phyloP scores from a whole-genome alignment of 192 early-diverging fungal genomes.

The Jimgerdemannia flammicorona region DNA sequence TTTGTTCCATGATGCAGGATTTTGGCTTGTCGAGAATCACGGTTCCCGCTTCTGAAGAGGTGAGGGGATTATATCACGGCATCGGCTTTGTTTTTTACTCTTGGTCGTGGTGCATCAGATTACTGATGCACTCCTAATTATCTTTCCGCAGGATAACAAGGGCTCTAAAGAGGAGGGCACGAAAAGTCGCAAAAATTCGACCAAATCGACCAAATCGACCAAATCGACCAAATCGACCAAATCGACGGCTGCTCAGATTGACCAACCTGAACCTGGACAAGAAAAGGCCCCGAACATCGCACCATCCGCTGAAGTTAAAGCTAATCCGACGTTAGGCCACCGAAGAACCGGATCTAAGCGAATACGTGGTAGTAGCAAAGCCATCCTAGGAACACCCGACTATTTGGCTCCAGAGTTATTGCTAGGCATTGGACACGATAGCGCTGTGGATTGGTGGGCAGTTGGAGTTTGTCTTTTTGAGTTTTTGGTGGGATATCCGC shows the following conservation, averaged over 20 bases:
- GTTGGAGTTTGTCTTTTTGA: slow-evolving; percentile 91
- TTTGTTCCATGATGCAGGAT: slow-evolving; percentile 35
- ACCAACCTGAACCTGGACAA: background rate
- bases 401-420: slow-evolving; percentile 93
- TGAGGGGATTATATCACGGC: slow-evolving; percentile 10
- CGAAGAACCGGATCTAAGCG: slow-evolving; percentile 15
- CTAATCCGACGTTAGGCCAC: slow-evolving; percentile 2
- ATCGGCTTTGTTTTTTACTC: too few species aligned
- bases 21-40: slow-evolving; percentile 90
- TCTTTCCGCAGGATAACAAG: slow-evolving; percentile 14
- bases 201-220: slow-evolving; percentile 8
- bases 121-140: background rate
- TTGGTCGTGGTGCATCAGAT: background rate
- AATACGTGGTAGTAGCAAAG: slow-evolving; percentile 37
- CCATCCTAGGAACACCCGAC: slow-evolving; percentile 86
- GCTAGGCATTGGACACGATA: slow-evolving; percentile 78
- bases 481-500: slow-evolving; percentile 84
- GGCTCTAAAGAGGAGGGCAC: background rate
- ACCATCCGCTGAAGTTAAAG: background rate
- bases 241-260: background rate
- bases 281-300: background rate
- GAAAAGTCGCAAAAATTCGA: background rate
- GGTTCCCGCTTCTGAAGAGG: slow-evolving; percentile 40
- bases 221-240: slow-evolving; percentile 2
- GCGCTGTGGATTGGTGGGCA: slow-evolving; percentile 95